Evolutionary conservation across 2,329 filamentous ascomycete species (phyloP).

Genomic region (Pestalotiopsis sp.): DNA sequence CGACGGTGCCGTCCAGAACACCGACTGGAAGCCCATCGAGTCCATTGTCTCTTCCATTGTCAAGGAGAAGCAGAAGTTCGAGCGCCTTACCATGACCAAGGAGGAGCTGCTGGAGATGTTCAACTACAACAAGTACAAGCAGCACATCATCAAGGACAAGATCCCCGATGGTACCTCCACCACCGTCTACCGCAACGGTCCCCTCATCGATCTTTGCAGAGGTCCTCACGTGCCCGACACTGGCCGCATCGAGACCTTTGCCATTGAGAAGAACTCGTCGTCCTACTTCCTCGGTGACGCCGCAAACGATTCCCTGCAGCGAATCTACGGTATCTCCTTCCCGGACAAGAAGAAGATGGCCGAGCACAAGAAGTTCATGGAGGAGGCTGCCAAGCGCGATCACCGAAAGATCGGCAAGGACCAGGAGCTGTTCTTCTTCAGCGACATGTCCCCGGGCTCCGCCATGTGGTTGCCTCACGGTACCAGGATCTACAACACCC

Average conservation of each 20-base stretch:
- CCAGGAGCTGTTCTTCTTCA: conserved; percentile 97
- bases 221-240: conserved; percentile 95
- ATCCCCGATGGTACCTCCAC: conserved; percentile 86
- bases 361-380: conserved; percentile 91
- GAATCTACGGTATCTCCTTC: conserved; percentile 94
- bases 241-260: conserved; percentile 90
- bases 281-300: conserved; percentile 95
- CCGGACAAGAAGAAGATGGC: conserved; percentile 95
- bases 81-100: conserved; percentile 86
- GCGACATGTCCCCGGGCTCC: conserved; percentile 89
- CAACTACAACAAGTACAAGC: conserved; percentile 97
- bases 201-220: conserved; percentile 91
- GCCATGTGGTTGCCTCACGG: conserved; percentile 93
- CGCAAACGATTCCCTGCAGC: conserved; percentile 91
- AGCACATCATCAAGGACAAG: conserved; percentile 94
- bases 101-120: conserved; percentile 95
- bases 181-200: conserved; percentile 93
- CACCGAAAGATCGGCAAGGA: conserved; percentile 93
- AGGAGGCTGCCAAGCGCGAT: conserved; percentile 97
- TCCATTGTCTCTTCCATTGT: conserved; percentile 79
- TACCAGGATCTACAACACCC: conserved; percentile 70
- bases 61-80: conserved; percentile 96
- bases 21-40: conserved; percentile 86
- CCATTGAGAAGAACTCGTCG: conserved; percentile 76
- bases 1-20: conserved; percentile 68